Evolutionary conservation across 768 basidiomycete species (phyloP).

Genomic region (Tricholoma matsutake): DNA sequence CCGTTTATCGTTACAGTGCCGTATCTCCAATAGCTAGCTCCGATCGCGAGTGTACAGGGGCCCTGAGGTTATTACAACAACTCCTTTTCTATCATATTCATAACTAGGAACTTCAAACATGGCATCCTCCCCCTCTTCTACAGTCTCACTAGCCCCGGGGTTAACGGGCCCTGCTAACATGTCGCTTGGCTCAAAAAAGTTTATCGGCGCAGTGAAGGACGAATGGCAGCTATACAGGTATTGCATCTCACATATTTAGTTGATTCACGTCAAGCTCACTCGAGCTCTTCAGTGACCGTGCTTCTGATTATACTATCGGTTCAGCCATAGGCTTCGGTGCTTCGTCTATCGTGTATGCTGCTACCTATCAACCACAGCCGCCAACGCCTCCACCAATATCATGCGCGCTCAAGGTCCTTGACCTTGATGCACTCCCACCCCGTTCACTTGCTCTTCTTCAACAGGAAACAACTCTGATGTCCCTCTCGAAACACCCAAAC

Average conservation of each 20-base stretch:
- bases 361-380: constrained; percentile 49
- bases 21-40: neutral
- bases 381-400: constrained; percentile 34
- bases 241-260: constrained; percentile 7
- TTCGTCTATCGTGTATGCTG: constrained; percentile 86
- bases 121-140: constrained; percentile 9
- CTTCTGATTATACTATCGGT: constrained; percentile 72
- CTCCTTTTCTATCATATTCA: neutral
- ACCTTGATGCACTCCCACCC: constrained; percentile 75
- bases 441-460: constrained; percentile 70
- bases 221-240: constrained; percentile 84
- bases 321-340: constrained; percentile 87
- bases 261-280: constrained; percentile 4
- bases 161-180: constrained; percentile 5
- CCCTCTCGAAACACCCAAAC: constrained; percentile 89
- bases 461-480: constrained; percentile 90
- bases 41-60: constrained; percentile 5
- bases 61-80: neutral
- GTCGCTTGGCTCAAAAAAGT: constrained; percentile 24
- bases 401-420: constrained; percentile 87
- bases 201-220: constrained; percentile 82
- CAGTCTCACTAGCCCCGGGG: neutral
- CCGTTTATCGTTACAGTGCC: neutral
- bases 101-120: constrained; percentile 8
- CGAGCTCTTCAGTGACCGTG: constrained; percentile 49